These are phyloP conservation scores for Ogataea corticis DNA, from an alignment of 805 yeast species.

Conservation along the genomic window DNA sequence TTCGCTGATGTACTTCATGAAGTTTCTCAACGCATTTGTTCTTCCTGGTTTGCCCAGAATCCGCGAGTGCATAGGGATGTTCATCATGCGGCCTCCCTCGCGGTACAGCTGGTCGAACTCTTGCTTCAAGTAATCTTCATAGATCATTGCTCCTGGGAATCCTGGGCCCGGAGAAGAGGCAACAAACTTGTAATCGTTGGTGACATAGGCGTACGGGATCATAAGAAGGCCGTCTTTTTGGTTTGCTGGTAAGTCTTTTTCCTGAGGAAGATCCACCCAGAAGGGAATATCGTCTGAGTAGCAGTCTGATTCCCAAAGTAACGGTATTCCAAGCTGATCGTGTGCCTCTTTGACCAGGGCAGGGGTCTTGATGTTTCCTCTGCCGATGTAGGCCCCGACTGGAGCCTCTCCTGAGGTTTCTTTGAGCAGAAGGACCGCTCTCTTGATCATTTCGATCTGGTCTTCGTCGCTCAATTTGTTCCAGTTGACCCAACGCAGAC, in stretches of 20 bases:
- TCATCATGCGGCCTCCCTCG: slow-evolving; percentile 40
- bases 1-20: slow-evolving; percentile 35
- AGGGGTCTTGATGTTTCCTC: slow-evolving; percentile 34
- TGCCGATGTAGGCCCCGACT: slow-evolving; percentile 40
- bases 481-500: slow-evolving; percentile 39
- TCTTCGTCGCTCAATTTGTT: slow-evolving; percentile 30
- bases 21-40: slow-evolving; percentile 36
- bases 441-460: slow-evolving; percentile 35
- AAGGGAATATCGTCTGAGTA: slow-evolving; percentile 40
- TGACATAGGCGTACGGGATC: slow-evolving; percentile 29
- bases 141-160: slow-evolving; percentile 27
- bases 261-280: slow-evolving; percentile 37
- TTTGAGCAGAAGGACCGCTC: slow-evolving; percentile 31
- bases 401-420: slow-evolving; percentile 37
- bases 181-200: slow-evolving; percentile 29
- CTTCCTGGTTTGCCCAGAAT: slow-evolving; percentile 40
- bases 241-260: slow-evolving; percentile 14
- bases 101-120: slow-evolving; percentile 39
- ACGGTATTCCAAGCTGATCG: slow-evolving; percentile 33
- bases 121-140: slow-evolving; percentile 34
- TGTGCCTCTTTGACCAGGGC: slow-evolving; percentile 37
- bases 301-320: slow-evolving; percentile 37
- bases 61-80: slow-evolving; percentile 38
- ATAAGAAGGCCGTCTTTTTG: slow-evolving; percentile 29
- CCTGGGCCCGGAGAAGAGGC: slow-evolving; percentile 24